phyloP scores from a whole-genome alignment of 176 grass and related monocot species.

The Zoysia pacifica region DNA sequence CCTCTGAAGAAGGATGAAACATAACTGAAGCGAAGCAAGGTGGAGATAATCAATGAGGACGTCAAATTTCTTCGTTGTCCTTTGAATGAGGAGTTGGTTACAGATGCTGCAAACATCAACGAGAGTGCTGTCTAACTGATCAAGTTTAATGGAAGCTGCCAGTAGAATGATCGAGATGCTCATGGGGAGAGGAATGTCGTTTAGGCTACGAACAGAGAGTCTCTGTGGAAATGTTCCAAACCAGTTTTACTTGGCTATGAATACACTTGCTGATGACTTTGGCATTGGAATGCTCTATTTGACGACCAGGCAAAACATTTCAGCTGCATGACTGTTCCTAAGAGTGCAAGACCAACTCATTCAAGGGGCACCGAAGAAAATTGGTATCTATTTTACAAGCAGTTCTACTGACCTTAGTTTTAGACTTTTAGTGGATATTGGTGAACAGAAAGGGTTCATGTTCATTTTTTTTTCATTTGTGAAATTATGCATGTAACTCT shows the following conservation, averaged over 20 bases:
- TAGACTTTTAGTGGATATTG: too few species aligned
- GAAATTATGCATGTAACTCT: too few species aligned
- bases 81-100: slow-evolving; percentile 80
- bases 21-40: slow-evolving; percentile 89
- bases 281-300: slow-evolving; percentile 90
- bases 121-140: slow-evolving; percentile 82
- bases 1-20: slow-evolving; percentile 59
- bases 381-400: too few species aligned
- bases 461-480: too few species aligned
- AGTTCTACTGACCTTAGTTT: too few species aligned
- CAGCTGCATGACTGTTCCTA: slow-evolving; percentile 86
- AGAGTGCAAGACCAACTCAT: slow-evolving; percentile 26
- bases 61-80: slow-evolving; percentile 94
- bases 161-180: slow-evolving; percentile 79
- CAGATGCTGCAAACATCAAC: slow-evolving; percentile 86
- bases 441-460: too few species aligned
- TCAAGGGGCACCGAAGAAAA: too few species aligned
- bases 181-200: slow-evolving; percentile 77
- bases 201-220: slow-evolving; percentile 97
- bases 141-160: slow-evolving; percentile 97
- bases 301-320: slow-evolving; percentile 91
- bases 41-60: slow-evolving; percentile 95
- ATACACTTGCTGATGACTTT: slow-evolving; percentile 84
- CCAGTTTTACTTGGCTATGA: slow-evolving; percentile 87
- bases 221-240: slow-evolving; percentile 91